Evolutionary conservation across 192 early-diverging fungal species (phyloP), one percentile per base, ranked within the genome.

Genomic region (Coemansia sp.): DNA sequence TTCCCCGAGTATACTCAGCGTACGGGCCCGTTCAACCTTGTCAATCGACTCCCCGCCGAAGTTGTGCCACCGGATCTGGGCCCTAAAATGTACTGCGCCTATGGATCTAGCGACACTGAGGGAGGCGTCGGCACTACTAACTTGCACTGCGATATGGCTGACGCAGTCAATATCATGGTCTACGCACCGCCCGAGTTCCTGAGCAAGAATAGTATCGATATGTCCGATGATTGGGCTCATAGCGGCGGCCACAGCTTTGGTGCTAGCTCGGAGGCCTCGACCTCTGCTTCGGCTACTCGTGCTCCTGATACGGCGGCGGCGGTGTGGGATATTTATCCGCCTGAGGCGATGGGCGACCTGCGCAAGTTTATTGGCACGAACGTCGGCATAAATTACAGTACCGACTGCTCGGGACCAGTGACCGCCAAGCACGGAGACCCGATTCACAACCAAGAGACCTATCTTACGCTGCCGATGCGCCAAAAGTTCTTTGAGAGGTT

Each of bases 121-220:
- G 69, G 79, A 20, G 86, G 86, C 10, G 59, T 66, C 1, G 89
- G 90, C 38, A 93, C 88, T 1, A 93, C 90, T 0, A 89, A 89
- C 39, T 73, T 93, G 33, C 90, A 93, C 59, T 83, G 89, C 47
- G 90, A 93, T 65, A 88, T 92, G 82, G 85, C 92, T 4, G 90
- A 93, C 59, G 90, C 90, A 0, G 87, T 90, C 21, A 93, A 92
- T 52, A 75, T 93, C 13, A 90, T 93, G 90, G 85, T 83, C 13
- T 86, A 88, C 48, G 65, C 76, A 0, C 66, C 72, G 11, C 36
- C 20, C 0, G 58, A 57, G 20, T 73, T 69, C 41, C 25, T 74
- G 62, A 33, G 61, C 11, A 20, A 35, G 2, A 36, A 64, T 33
- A 14, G 34, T 31, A 74, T 74, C 34, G 34, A 48, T 1, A 59